Conservation (phyloP, 2,329 filamentous ascomycete species). For the Dactylella cylindrospora region DNA sequence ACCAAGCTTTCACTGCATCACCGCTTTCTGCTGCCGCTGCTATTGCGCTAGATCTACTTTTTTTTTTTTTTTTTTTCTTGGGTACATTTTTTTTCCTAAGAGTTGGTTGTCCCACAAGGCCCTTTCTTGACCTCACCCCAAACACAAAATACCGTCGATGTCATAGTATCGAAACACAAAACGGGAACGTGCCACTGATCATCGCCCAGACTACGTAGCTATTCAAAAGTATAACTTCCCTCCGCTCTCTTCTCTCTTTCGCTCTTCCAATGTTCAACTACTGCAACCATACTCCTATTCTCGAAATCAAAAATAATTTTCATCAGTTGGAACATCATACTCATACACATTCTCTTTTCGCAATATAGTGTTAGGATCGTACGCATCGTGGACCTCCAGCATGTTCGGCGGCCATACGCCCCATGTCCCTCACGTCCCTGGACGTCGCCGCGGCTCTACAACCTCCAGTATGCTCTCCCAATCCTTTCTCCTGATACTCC, state of each 20-base stretch:
- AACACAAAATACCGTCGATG: too few relatives aligned
- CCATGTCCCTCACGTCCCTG: constrained; percentile 41
- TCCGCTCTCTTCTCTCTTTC: not conserved
- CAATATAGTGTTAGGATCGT: constrained; percentile 35
- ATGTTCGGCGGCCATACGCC: constrained; percentile 44
- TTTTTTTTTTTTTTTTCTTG: too few relatives aligned
- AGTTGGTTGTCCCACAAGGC: too few relatives aligned
- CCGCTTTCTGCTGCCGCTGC: too few relatives aligned
- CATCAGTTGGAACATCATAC: too few relatives aligned
- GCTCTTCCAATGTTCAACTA: not conserved
- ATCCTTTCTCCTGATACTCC: not conserved
- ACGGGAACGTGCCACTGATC: not conserved
- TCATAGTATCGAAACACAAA: not conserved
- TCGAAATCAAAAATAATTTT: too few relatives aligned
- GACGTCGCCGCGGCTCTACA: constrained; percentile 32
- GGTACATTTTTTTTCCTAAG: too few relatives aligned
- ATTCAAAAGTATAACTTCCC: constrained; percentile 7
- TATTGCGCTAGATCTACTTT: too few relatives aligned
- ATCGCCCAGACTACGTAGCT: not conserved
- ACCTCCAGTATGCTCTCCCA: constrained; percentile 24
- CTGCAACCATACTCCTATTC: not conserved
- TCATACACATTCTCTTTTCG: constrained; percentile 1
- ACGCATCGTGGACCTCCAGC: constrained; percentile 39
- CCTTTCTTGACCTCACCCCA: too few relatives aligned
- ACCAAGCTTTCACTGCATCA: too few relatives aligned